phyloP scores from a whole-genome alignment of 2,329 filamentous ascomycete species.

The Cercospora zeae-maydis region DNA sequence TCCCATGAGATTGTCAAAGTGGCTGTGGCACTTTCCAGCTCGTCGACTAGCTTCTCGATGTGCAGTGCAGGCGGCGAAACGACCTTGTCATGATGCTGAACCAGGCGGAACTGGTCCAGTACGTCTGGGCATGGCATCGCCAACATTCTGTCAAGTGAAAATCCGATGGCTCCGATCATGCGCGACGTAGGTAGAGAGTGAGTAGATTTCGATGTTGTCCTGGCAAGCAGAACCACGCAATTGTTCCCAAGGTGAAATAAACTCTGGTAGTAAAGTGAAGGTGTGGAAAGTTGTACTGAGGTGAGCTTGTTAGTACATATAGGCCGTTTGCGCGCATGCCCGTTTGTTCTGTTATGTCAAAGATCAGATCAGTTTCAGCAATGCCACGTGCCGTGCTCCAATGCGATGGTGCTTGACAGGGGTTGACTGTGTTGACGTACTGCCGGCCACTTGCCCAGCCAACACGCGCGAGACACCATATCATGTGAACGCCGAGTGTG shows the following conservation, averaged over 20 bases:
- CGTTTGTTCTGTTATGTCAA: conserved; percentile 1
- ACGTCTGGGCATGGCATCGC: background rate
- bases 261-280: background rate
- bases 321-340: background rate
- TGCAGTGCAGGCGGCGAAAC: background rate
- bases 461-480: conserved; percentile 2
- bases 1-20: background rate
- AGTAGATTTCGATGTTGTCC: background rate
- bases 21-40: conserved; percentile 11
- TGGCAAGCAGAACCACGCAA: background rate
- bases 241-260: background rate
- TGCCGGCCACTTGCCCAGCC: background rate
- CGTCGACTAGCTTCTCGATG: conserved; percentile 10
- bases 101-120: background rate
- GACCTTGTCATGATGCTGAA: background rate
- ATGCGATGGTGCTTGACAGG: conserved; percentile 2
- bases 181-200: background rate
- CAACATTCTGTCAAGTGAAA: background rate
- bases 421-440: conserved; percentile 10
- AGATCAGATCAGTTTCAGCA: conserved; percentile 10
- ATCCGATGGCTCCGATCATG: background rate
- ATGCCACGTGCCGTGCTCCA: conserved; percentile 6
- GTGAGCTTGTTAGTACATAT: background rate
- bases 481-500: conserved; percentile 7
- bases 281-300: background rate